Evolutionary conservation across 345 rosid genomes (phyloP), one percentile per base, ranked within the genome.

Genomic region (Camelina sativa): DNA sequence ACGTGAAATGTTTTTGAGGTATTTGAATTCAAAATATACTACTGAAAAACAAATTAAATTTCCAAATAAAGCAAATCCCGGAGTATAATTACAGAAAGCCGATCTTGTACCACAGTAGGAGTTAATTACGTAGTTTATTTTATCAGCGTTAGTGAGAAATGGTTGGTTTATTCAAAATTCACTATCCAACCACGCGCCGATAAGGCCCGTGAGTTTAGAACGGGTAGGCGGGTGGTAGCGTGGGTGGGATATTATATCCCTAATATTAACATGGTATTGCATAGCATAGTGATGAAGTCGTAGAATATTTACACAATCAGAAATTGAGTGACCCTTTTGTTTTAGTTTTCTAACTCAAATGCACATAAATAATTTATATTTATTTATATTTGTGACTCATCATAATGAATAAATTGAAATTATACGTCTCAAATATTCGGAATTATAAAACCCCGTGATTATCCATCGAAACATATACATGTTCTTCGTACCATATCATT

Each of bases 41-140:
- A 25, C 28, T 25, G 28, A 7, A 34, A 60, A 25, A 25, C 17
- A 15, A 22, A 20, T 37, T 7, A 28, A 63, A 34, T 57, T 62
- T 19, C 34, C 23, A 67, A 70, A 65, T 64, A 67, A 85, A 80
- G 84, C 84, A 78, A 82, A 78, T 82, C 83, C 82, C 81, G 71
- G 81, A 19, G 78, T 75, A 46, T 69, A 79, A 46, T 60, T 79
- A 71, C 65, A 67, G 72, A 80, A 67, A 53, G 48, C 70, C 67
- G 77, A 82, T 81, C 76, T 85, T 43, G 47, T 66, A 44, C 13
- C 30, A 11, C 46, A 34, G 37, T 34, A 34, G 37, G 9, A 15
- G 4, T 80, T 82, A 67, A 43, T 43, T 43, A 79, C 75, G 30
- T 64, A 64, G 75, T 81, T 56, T 51, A 72, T 80, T 80, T 76